Base-by-base conservation (phyloP, 2,329 filamentous ascomycete genomes). In the Talaromyces sp. region DNA sequence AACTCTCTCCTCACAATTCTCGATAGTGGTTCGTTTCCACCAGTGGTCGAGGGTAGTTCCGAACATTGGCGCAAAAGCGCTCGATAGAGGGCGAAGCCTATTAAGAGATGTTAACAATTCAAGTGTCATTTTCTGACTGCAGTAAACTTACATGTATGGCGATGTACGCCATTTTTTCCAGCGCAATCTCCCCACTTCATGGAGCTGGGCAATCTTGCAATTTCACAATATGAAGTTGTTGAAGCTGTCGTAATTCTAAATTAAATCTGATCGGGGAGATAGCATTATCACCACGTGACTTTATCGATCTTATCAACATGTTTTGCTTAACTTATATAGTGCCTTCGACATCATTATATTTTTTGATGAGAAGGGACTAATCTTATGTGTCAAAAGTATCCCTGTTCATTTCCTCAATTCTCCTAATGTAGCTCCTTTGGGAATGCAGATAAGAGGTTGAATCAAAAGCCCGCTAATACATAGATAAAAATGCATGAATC, bases 11-110 rank as follows among this genome's bases (percentile, higher is more conserved):
- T 73, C 51, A 81, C 69, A 13, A 79, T 68, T 1, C 62, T 67
- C 62, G 70, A 74, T 61, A 71, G 72, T 49, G 69, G 70, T 58
- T 51, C 60, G 25, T 70, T 71, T 67, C 70, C 72, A 19, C 68
- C 63, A 27, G 69, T 67, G 22, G 63, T 69, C 31, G 59, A 60
- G n/a, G 72, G 70, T 56, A 79, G 67, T 66, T 70, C 71, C 43
- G 70, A 67, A 69, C 77, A 79, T 75, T 79, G 78, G 69, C 76
- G 75, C 60, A 82, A 75, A 60, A 82, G 78, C 49, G 78, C 77
- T 69, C 78, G 75, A 68, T 81, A 82, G 27, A 82, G 77, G 43
- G 79, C 76, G 68, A 80, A 70, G 67, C 79, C 80, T 82, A 34
- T 59, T 19, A n/a, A n/a, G 22, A 13, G 13, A 13, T 15, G 10